Evolutionary conservation across 1,284 basidiomycete genomes (phyloP), one percentile per base, ranked within the genome.

Genomic region (Rhodotorula sp.): DNA sequence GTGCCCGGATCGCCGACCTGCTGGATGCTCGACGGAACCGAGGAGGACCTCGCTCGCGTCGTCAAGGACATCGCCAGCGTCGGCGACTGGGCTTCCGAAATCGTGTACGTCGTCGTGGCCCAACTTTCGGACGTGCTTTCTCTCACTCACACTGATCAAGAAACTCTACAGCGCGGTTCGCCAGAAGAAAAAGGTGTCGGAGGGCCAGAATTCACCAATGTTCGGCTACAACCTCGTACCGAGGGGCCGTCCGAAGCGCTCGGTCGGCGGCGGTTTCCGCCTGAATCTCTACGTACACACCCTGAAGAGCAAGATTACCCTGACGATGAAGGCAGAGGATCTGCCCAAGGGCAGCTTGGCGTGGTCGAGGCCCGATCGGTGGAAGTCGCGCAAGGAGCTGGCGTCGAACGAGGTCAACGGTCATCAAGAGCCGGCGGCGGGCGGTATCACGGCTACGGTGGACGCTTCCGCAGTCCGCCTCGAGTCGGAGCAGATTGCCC

Each of bases 11-110:
- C 46, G 26, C 61, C 42, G 26, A 67, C 60, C 37, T 58, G 51
- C n/a, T 75, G 71, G 68, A 63, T 68, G 33, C 45, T 75, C 20
- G 44, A 64, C 4, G 73, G 61, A 4, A 46, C 37, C 7, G 37
- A 44, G 15, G 49, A 49, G 17, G 73, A 75, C 22, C 46, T 64
- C 2, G 30, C 42, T 2, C 29, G 18, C 12, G 26, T 75, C 15
- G 70, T 71, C 4, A 10, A 61, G 15, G 51, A 48, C 2, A 45
- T 75, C 24, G 66, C 73, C 18, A 15, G 7, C 2, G 66, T 68
- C 15, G 68, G 64, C 14, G 54, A 44, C 1, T 72, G 66, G 70
- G 42, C 12, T 6, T 5, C 51, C 29, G 61, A 62, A 51, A n/a
- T 56, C 12, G 8, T 68, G 73, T 75, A 20, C 48, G 73, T 63